phyloP scores from a whole-genome alignment of 1,284 basidiomycete species.

The Coniferiporia sulphurascens region DNA sequence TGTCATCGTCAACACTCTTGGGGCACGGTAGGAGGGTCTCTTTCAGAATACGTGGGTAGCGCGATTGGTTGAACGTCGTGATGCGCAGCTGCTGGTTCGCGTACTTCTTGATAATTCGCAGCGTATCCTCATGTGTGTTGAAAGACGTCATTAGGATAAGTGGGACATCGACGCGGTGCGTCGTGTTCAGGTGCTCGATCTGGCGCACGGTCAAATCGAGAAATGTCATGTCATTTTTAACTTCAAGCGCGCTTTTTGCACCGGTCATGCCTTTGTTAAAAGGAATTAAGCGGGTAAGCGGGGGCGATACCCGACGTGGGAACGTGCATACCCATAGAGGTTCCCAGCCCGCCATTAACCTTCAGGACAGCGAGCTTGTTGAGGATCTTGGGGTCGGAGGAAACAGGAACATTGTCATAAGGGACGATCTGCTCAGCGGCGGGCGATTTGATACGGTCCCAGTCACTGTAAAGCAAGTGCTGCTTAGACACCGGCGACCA shows the following conservation, averaged over 20 bases:
- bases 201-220: constrained; percentile 94
- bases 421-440: constrained; percentile 89
- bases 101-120: constrained; percentile 99
- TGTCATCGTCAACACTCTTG: constrained; percentile 83
- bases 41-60: constrained; percentile 96
- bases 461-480: constrained; percentile 56
- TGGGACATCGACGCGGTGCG: constrained; percentile 77
- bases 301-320: background rate
- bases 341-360: constrained; percentile 98
- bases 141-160: constrained; percentile 99
- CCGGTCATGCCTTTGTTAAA: constrained; percentile 74
- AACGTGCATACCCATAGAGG: constrained; percentile 80
- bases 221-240: constrained; percentile 98
- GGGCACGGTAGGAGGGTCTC: constrained; percentile 92
- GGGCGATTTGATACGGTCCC: constrained; percentile 97
- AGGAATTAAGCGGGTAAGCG: background rate
- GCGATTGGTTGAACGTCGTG: constrained; percentile 95
- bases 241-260: constrained; percentile 86
- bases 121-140: constrained; percentile 97
- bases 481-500: constrained; percentile 13
- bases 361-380: constrained; percentile 98
- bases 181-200: constrained; percentile 85
- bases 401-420: constrained; percentile 69
- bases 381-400: constrained; percentile 66
- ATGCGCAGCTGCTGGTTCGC: constrained; percentile 96